phyloP scores from a whole-genome alignment of 768 basidiomycete species.

The Galerina sulciceps region DNA sequence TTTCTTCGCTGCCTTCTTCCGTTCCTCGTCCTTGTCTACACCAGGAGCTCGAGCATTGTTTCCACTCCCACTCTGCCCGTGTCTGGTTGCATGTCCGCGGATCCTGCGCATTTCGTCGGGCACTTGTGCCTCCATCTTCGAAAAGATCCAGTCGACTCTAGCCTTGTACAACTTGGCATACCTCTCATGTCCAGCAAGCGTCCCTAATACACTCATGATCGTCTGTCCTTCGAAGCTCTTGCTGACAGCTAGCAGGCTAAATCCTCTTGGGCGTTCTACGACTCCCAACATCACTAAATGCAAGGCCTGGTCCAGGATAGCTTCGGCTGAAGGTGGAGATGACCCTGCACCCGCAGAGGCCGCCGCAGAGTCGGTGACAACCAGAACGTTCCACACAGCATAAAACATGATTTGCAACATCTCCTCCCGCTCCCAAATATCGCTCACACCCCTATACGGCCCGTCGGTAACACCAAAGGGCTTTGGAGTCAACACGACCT shows the following conservation, averaged over 20 bases:
- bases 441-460: conserved; percentile 69
- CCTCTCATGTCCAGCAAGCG: conserved; percentile 77
- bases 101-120: conserved; percentile 55
- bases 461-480: conserved; percentile 65
- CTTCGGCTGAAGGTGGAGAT: conserved; percentile 80
- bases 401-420: conserved; percentile 86
- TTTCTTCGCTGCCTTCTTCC: conserved; percentile 85
- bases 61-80: conserved; percentile 42
- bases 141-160: conserved; percentile 78
- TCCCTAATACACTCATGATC: conserved; percentile 73
- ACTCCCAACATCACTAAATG: conserved; percentile 87
- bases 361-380: conserved; percentile 56
- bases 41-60: conserved; percentile 37
- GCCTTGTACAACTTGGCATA: conserved; percentile 69
- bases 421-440: conserved; percentile 69
- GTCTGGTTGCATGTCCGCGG: conserved; percentile 9
- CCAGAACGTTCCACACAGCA: conserved; percentile 74
- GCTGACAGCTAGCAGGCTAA: conserved; percentile 60
- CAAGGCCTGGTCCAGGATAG: conserved; percentile 86
- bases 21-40: conserved; percentile 65
- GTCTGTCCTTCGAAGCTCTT: conserved; percentile 68
- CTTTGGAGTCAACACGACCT: conserved; percentile 79
- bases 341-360: conserved; percentile 34
- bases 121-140: conserved; percentile 56
- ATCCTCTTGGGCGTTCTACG: conserved; percentile 66